Evolutionary conservation across 345 rosid species (phyloP).

Genomic region (Brassica nigra): DNA sequence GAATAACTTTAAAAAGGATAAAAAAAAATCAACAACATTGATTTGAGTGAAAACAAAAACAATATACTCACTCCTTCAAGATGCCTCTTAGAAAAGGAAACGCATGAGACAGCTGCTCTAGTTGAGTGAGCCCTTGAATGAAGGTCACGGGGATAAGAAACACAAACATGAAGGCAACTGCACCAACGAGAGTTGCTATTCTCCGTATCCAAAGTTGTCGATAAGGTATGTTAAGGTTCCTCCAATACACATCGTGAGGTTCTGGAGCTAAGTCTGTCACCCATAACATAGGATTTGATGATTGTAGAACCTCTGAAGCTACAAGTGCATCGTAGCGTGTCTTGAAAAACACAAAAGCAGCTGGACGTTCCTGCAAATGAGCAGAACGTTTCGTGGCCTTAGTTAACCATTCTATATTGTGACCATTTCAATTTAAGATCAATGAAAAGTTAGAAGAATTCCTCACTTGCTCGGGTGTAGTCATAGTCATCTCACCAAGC

Average conservation of each 20-base stretch:
- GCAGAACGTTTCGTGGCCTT: neutral
- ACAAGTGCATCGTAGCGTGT: constrained; percentile 77
- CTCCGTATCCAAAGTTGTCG: constrained; percentile 86
- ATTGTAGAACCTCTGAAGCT: constrained; percentile 72
- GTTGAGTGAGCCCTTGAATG: constrained; percentile 85
- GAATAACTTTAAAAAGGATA: neutral
- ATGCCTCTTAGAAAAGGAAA: constrained; percentile 73
- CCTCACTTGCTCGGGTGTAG: constrained; percentile 58
- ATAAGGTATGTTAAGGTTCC: constrained; percentile 78
- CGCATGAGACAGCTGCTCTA: constrained; percentile 55
- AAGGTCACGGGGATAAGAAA: constrained; percentile 81
- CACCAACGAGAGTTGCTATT: constrained; percentile 59
- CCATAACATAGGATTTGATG: constrained; percentile 94
- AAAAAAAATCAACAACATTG: neutral
- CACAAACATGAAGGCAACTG: constrained; percentile 70
- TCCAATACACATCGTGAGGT: constrained; percentile 88
- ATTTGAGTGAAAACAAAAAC: neutral
- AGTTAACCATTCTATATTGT: neutral
- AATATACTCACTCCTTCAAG: constrained; percentile 60
- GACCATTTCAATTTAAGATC: neutral
- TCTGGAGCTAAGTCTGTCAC: constrained; percentile 86
- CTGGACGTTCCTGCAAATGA: constrained; percentile 69
- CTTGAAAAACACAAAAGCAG: constrained; percentile 86
- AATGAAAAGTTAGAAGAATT: constrained; percentile 22
- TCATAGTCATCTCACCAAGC: constrained; percentile 46